These are phyloP conservation scores for Limtongia smithiae DNA, from an alignment of 805 yeast genomes.

Conservation along the genomic window DNA sequence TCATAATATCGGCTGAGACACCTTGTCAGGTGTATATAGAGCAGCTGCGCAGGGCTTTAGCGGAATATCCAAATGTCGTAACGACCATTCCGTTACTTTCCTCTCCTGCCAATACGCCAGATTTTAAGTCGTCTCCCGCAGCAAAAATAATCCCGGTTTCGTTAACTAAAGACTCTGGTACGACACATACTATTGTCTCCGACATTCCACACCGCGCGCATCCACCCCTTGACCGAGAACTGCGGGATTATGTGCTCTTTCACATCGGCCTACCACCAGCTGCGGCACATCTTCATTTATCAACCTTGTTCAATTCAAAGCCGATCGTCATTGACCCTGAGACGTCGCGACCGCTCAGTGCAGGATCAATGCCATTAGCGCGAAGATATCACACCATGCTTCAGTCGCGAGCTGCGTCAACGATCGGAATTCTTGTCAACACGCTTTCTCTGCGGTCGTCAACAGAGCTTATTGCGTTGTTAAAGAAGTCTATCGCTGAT, in stretches of 20 bases:
- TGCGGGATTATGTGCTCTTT: slow-evolving; percentile 55
- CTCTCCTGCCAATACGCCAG: neutral
- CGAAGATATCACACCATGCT: slow-evolving; percentile 83
- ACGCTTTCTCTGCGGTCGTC: slow-evolving; percentile 81
- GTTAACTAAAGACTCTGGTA: neutral
- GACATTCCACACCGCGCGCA: slow-evolving; percentile 30
- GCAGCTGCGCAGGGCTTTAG: slow-evolving; percentile 2
- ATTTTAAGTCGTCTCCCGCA: slow-evolving; percentile 2
- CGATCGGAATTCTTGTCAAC: slow-evolving; percentile 86
- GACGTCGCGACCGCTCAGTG: neutral
- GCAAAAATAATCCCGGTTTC: slow-evolving; percentile 11
- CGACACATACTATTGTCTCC: slow-evolving; percentile 7
- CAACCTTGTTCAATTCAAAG: slow-evolving; percentile 55
- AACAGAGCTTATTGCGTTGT: slow-evolving; percentile 56
- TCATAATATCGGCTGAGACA: slow-evolving; percentile 38
- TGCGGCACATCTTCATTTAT: slow-evolving; percentile 70
- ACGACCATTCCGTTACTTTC: slow-evolving; percentile 22
- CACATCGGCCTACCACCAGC: slow-evolving; percentile 73
- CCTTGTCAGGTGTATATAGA: slow-evolving; percentile 24
- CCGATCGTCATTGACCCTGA: slow-evolving; percentile 20
- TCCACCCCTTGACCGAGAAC: slow-evolving; percentile 24
- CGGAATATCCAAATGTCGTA: slow-evolving; percentile 14
- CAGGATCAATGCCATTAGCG: slow-evolving; percentile 51
- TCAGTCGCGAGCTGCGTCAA: slow-evolving; percentile 84
- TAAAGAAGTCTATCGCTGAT: slow-evolving; percentile 56